A percentile compares a stretch with the other conserved stretches of the same genome.
These are phyloP conservation scores for Penicillium coprophilum DNA, from an alignment of 495 filamentous ascomycete species.

Conservation along the genomic window DNA sequence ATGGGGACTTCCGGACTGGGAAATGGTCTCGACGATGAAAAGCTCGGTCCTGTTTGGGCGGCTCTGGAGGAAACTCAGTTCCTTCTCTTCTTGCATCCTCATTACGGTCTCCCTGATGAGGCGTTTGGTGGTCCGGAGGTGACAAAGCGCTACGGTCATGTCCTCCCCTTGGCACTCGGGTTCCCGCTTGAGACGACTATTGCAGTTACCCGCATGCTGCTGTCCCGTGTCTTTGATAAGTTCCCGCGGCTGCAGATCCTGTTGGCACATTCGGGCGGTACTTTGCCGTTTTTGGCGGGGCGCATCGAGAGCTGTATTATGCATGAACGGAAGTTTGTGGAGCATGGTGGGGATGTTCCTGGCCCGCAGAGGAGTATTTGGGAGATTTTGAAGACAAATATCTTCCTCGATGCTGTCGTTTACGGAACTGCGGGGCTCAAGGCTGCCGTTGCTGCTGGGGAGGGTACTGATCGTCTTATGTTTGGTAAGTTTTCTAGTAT, in stretches of 20 bases:
- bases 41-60: constrained; percentile 66
- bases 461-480: constrained; percentile 62
- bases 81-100: constrained; percentile 85
- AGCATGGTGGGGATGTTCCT: constrained; percentile 46
- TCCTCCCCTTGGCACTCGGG: constrained; percentile 80
- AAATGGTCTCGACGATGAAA: constrained; percentile 75
- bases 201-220: constrained; percentile 80
- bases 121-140: constrained; percentile 66
- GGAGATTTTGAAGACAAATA: constrained; percentile 81
- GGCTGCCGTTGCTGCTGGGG: constrained; percentile 62
- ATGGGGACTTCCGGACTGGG: constrained; percentile 85
- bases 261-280: constrained; percentile 85
- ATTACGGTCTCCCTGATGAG: constrained; percentile 79
- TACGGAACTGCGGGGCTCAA: constrained; percentile 74
- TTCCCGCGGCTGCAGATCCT: constrained; percentile 70
- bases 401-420: constrained; percentile 87
- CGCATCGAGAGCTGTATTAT: constrained; percentile 83
- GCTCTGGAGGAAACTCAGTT: constrained; percentile 62
- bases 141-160: constrained; percentile 74
- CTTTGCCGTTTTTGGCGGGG: constrained; percentile 85
- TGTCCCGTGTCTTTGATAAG: constrained; percentile 80
- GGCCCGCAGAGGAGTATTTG: constrained; percentile 61
- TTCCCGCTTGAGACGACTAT: constrained; percentile 96
- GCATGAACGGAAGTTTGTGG: constrained; percentile 73
- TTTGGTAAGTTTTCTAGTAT: constrained; percentile 56